A percentile compares a stretch with the other conserved stretches of the same genome.
These are phyloP conservation scores for Globisporangium apiculatum DNA, from an alignment of 352 stramenopile species.

Conservation along the genomic window DNA sequence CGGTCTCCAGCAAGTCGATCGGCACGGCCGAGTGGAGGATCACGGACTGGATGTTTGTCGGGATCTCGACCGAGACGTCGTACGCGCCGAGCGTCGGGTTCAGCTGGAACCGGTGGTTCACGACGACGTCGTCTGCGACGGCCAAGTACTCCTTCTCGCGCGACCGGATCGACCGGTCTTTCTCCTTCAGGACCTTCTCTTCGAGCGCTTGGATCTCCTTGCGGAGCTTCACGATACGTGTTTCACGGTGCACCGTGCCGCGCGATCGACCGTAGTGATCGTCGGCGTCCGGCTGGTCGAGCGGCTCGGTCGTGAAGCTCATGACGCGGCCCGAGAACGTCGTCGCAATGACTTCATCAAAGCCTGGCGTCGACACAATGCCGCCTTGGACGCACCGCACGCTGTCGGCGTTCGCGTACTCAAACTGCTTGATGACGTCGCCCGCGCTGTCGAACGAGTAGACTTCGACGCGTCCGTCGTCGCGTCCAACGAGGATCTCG, in stretches of 20 bases:
- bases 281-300: conserved; percentile 63
- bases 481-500: conserved; percentile 71
- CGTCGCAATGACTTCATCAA: conserved; percentile 64
- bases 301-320: conserved; percentile 78
- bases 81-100: conserved; percentile 61
- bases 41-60: conserved; percentile 72
- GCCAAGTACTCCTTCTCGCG: conserved; percentile 62
- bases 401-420: conserved; percentile 64
- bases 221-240: conserved; percentile 70
- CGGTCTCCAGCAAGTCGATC: conserved; percentile 70
- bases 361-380: conserved; percentile 61
- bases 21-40: conserved; percentile 67
- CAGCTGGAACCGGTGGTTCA: conserved; percentile 76
- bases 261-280: conserved; percentile 74
- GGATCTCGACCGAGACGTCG: conserved; percentile 77
- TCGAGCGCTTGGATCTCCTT: conserved; percentile 67
- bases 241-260: conserved; percentile 68
- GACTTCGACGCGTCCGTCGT: conserved; percentile 76
- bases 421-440: conserved; percentile 55
- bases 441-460: conserved; percentile 49
- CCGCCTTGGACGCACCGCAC: conserved; percentile 69
- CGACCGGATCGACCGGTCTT: conserved; percentile 25
- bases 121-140: conserved; percentile 64
- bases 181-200: conserved; percentile 62
- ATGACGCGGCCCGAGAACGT: conserved; percentile 78